These are phyloP conservation scores for Monilinia fructigena DNA, from an alignment of 2,329 filamentous ascomycete genomes.

Conservation along the genomic window DNA sequence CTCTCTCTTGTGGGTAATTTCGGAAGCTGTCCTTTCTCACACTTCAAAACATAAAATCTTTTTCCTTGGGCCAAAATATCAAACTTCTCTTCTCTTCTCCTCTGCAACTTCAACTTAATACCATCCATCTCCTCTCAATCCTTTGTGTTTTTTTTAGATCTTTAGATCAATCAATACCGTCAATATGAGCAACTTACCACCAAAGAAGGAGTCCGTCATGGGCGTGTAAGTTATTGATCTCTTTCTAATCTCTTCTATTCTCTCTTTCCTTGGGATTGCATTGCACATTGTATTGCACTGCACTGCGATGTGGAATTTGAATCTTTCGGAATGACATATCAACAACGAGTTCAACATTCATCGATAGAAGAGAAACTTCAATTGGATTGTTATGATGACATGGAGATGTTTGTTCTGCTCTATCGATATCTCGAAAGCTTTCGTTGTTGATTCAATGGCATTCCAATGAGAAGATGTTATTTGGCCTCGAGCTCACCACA, in stretches of 20 bases:
- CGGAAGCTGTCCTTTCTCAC: constrained; percentile 25
- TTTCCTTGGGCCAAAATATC: constrained; percentile 26
- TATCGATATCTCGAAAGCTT: constrained; percentile 23
- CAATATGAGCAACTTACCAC: constrained; percentile 50
- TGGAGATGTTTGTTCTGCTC: neutral
- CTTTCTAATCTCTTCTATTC: neutral
- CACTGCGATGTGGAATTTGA: constrained; percentile 32
- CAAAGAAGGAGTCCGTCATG: constrained; percentile 58
- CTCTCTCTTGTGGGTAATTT: constrained; percentile 24
- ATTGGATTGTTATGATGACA: neutral
- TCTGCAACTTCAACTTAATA: constrained; percentile 33
- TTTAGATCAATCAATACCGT: constrained; percentile 43
- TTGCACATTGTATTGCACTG: constrained; percentile 17
- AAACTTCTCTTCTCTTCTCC: constrained; percentile 31
- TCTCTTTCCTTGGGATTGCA: neutral
- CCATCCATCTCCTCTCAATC: constrained; percentile 63
- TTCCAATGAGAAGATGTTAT: constrained; percentile 28
- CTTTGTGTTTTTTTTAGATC: constrained; percentile 42
- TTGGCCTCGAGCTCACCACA: constrained; percentile 20
- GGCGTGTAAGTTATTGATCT: constrained; percentile 59
- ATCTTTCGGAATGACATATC: neutral
- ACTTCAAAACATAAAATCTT: constrained; percentile 31
- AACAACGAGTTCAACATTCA: neutral
- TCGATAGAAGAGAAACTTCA: neutral
- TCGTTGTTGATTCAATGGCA: constrained; percentile 32